These are phyloP conservation scores for Xylaria palmicola DNA, from an alignment of 495 filamentous ascomycete species.

Conservation along the genomic window DNA sequence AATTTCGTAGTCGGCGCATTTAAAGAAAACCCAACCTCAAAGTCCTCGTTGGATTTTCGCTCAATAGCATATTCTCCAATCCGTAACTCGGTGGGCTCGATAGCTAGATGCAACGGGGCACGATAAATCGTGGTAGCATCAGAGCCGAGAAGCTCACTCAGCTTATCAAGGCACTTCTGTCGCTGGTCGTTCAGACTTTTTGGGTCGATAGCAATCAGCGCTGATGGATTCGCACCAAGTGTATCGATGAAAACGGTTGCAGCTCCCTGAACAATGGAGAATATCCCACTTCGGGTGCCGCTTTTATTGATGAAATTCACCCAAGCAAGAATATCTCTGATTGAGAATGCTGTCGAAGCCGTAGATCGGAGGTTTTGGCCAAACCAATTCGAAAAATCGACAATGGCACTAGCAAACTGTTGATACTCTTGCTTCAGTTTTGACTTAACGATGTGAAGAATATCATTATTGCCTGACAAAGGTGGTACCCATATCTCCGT, in stretches of 20 bases:
- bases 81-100: conserved; percentile 49
- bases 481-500: conserved; percentile 98
- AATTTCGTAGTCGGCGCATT: conserved; percentile 83
- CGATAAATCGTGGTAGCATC: conserved; percentile 65
- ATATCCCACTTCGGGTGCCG: conserved; percentile 37
- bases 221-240: conserved; percentile 89
- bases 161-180: conserved; percentile 66
- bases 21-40: conserved; percentile 69
- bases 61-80: conserved; percentile 74
- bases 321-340: conserved; percentile 90
- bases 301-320: conserved; percentile 84
- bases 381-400: conserved; percentile 92
- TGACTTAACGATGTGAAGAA: conserved; percentile 77
- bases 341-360: conserved; percentile 71
- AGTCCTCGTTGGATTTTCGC: conserved; percentile 44
- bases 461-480: conserved; percentile 75
- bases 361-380: conserved; percentile 72
- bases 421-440: conserved; percentile 58
- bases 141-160: conserved; percentile 62
- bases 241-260: conserved; percentile 96
- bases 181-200: conserved; percentile 61
- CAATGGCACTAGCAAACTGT: conserved; percentile 61
- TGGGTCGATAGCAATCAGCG: conserved; percentile 66
- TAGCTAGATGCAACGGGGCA: conserved; percentile 43
- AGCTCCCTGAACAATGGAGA: conserved; percentile 74